Base-by-base conservation (phyloP, 2,329 filamentous ascomycete species). In the Aspergillus pseudoterreus region DNA sequence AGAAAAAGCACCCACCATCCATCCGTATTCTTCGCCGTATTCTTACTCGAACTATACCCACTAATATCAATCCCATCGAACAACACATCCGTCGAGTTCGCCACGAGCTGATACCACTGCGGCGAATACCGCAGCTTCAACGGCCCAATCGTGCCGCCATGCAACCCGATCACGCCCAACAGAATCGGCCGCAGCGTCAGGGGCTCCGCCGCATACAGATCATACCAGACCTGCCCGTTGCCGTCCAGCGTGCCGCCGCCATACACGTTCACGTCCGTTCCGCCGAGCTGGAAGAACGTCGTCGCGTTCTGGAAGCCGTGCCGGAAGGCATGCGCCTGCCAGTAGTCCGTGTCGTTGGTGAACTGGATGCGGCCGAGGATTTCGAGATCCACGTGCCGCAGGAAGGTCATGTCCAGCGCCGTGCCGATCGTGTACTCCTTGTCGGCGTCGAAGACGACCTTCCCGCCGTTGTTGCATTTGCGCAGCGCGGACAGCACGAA, bases 231-330 rank as follows among this genome's bases (percentile, higher is more conserved):
- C 60, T 86, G 82, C 0, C 82, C 83, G 51, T 83, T 84, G 14
- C 86, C 85, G 60, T 87, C 78, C 8, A 86, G 67, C 9, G 76
- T 82, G 41, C 82, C 82, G 14, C 80, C 82, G 0, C 85, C 86
- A 54, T 86, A 88, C 43, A 89, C 78, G 52, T 87, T 84, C 10
- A 89, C 81, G 67, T 82, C 83, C 17, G 78, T 72, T 27, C 85
- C 85, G 38, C 85, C 84, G 35, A 86, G 76, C 63, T 83, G 78
- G 75, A 84, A 87, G 73, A 87, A 87, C 1, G 82, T 82, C 0
- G 82, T 84, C 4, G 80, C 78, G 55, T 87, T 86, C 60, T 88
- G 86, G 70, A 82, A 89, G 5, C 71, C 73, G 22, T 84, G 83
- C 50, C 79, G 78, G 75, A 87, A 88, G 39, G 78, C 75, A 60